These are phyloP conservation scores for Ziziphus jujuba DNA, from an alignment of 306 rosid genomes.

Conservation along the genomic window DNA sequence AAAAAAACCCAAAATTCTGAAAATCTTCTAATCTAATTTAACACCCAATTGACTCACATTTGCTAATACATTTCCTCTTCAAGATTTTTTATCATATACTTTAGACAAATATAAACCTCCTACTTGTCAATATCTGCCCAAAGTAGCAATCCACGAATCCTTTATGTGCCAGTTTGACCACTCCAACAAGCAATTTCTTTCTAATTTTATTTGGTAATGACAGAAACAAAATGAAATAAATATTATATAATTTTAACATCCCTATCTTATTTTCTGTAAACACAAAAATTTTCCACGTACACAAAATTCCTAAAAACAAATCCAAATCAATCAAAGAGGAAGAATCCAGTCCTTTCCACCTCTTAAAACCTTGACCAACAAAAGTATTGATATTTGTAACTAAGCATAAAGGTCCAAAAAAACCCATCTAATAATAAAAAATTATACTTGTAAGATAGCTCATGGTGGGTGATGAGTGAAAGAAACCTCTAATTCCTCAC, in stretches of 20 bases:
- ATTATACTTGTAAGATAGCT: slow-evolving; percentile 36
- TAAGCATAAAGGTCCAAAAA: slow-evolving; percentile 10
- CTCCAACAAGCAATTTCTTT: background rate
- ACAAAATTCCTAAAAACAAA: slow-evolving; percentile 22
- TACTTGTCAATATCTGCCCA: background rate
- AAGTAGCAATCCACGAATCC: background rate
- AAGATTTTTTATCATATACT: background rate
- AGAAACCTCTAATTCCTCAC: slow-evolving; percentile 38
- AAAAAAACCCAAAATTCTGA: background rate
- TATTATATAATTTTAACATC: slow-evolving; percentile 9
- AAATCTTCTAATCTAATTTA: slow-evolving; percentile 13
- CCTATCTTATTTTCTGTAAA: background rate
- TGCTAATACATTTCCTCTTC: no score
- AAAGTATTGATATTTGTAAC: background rate
- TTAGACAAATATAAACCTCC: background rate
- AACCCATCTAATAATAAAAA: background rate
- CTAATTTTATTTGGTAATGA: background rate
- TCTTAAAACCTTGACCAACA: background rate
- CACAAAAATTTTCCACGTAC: slow-evolving; percentile 48
- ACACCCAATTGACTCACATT: slow-evolving; percentile 26
- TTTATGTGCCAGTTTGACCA: slow-evolving; percentile 18
- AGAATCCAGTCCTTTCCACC: slow-evolving; percentile 39
- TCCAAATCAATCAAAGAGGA: slow-evolving; percentile 22
- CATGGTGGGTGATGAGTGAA: slow-evolving; percentile 59
- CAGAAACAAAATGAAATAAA: background rate